Conservation (phyloP, 441 rosid species). For the Erodium moschatum region DNA sequence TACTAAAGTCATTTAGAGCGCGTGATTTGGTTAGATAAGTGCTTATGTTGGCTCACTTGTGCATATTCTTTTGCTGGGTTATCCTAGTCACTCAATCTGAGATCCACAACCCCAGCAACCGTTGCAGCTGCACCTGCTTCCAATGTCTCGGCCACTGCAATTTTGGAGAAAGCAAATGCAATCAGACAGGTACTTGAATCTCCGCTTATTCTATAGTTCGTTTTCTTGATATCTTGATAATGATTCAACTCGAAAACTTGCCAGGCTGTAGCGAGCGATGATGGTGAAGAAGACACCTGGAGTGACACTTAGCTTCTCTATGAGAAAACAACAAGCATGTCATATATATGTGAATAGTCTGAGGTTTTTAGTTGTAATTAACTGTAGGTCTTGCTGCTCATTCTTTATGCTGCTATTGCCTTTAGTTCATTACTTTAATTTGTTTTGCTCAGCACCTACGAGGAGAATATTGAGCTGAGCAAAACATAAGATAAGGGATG, state of each 20-base stretch:
- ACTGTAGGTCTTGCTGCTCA: slow-evolving; percentile 18
- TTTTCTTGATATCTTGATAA: background rate
- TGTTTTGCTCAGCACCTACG: background rate
- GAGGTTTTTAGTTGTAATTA: slow-evolving; percentile 30
- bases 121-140: slow-evolving; percentile 32
- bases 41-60: background rate
- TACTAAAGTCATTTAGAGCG: background rate
- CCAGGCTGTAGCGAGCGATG: slow-evolving; percentile 76
- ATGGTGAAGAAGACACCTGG: slow-evolving; percentile 67
- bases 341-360: slow-evolving; percentile 26
- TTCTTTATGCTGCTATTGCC: background rate
- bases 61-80: slow-evolving; percentile 1
- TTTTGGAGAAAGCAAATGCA: slow-evolving; percentile 81
- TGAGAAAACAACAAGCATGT: too few species aligned
- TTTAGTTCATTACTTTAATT: background rate
- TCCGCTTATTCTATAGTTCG: background rate
- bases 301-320: slow-evolving; percentile 46
- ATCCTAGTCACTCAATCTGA: slow-evolving; percentile 58
- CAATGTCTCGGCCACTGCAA: slow-evolving; percentile 58
- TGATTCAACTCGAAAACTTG: slow-evolving; percentile 7
- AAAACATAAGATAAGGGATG: background rate
- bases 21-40: background rate
- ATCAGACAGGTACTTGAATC: slow-evolving; percentile 63
- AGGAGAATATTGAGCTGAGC: background rate
- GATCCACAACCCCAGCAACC: slow-evolving; percentile 39